Conservation (phyloP, 495 filamentous ascomycete species). For the Aspergillus steynii region DNA sequence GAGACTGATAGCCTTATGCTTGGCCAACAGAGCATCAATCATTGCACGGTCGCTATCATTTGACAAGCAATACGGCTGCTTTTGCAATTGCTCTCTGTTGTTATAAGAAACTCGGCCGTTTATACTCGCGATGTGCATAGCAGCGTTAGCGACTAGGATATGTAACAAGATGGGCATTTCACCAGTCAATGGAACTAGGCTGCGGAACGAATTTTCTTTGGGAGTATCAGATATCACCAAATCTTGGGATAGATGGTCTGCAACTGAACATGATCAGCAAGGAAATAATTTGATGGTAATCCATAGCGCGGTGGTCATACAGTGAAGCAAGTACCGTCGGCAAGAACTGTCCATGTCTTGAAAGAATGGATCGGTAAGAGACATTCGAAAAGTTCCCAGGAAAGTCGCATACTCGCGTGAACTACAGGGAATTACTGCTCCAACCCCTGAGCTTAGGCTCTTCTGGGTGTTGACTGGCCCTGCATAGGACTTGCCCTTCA, state of each 20-base stretch:
- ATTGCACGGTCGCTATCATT: neutral
- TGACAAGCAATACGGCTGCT: neutral
- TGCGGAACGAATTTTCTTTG: constrained; percentile 7
- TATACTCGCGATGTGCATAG: constrained; percentile 6
- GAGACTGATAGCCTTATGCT: constrained; percentile 9
- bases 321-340: constrained; percentile 9
- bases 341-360: neutral
- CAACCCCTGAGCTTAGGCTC: neutral
- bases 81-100: neutral
- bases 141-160: constrained; percentile 12
- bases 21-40: constrained; percentile 8
- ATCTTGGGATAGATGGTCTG: neutral
- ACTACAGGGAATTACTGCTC: neutral
- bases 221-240: constrained; percentile 2
- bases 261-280: constrained; percentile 2
- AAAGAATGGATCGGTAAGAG: constrained; percentile 5
- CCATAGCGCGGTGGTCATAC: neutral
- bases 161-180: constrained; percentile 10
- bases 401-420: no score
- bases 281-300: neutral
- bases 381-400: neutral
- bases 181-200: constrained; percentile 3
- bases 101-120: neutral
- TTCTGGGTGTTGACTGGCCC: neutral
- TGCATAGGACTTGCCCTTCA: constrained; percentile 13